A percentile compares a stretch with the other conserved stretches of the same genome.
Evolutionary conservation across 306 rosid species (phyloP).

Genomic region (Inga laurina): DNA sequence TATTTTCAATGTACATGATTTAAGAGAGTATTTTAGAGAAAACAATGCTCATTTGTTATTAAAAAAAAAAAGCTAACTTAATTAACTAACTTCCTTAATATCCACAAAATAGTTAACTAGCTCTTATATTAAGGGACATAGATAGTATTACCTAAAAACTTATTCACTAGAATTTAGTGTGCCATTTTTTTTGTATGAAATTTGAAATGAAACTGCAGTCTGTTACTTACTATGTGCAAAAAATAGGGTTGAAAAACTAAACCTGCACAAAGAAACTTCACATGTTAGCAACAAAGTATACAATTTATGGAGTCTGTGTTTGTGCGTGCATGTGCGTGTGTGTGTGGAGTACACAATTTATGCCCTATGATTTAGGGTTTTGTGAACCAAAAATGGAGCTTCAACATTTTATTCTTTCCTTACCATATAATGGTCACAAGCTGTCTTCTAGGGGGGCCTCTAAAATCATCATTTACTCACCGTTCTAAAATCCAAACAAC

Average conservation of each 20-base stretch:
- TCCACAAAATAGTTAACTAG: too few relatives aligned
- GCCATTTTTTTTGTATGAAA: neutral
- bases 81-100: too few relatives aligned
- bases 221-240: slow-evolving; percentile 71
- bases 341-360: neutral
- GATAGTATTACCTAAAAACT: too few relatives aligned
- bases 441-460: slow-evolving; percentile 74
- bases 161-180: neutral
- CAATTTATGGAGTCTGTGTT: neutral
- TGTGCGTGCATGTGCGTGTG: too few relatives aligned
- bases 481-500: slow-evolving; percentile 86
- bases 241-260: slow-evolving; percentile 74
- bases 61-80: too few relatives aligned
- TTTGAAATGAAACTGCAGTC: neutral
- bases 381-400: neutral
- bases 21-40: too few relatives aligned
- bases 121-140: too few relatives aligned
- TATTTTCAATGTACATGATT: too few relatives aligned
- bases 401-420: neutral
- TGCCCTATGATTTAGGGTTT: neutral
- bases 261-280: slow-evolving; percentile 44
- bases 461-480: slow-evolving; percentile 66
- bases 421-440: slow-evolving; percentile 68
- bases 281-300: slow-evolving; percentile 10
- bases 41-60: too few relatives aligned